phyloP scores from a whole-genome alignment of 306 rosid genomes.

The Quercus engelmannii region DNA sequence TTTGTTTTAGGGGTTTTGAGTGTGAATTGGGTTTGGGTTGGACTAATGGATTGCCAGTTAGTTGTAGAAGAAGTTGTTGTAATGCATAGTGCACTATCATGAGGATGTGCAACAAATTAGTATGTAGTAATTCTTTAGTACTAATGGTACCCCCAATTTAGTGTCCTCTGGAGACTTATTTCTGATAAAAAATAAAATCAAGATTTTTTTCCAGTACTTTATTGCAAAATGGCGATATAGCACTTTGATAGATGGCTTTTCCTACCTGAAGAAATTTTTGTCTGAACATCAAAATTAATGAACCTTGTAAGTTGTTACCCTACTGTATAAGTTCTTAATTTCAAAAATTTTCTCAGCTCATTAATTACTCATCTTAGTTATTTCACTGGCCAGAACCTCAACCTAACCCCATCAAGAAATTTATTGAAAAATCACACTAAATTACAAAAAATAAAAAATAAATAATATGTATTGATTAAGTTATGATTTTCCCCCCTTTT shows the following conservation, averaged over 20 bases:
- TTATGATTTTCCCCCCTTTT: neutral
- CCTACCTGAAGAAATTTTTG: neutral
- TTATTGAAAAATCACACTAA: neutral
- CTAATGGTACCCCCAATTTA: neutral
- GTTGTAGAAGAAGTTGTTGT: neutral
- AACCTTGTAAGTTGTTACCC: neutral
- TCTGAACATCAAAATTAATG: neutral
- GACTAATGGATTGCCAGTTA: neutral
- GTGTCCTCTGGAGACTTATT: neutral
- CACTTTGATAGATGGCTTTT: neutral
- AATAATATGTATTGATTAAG: neutral
- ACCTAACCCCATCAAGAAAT: neutral
- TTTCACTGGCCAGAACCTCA: constrained; percentile 1
- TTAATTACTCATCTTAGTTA: neutral
- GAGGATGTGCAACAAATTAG: neutral
- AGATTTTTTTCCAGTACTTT: neutral
- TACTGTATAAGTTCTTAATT: neutral
- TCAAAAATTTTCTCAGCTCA: neutral
- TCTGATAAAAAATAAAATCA: neutral
- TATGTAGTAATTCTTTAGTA: neutral
- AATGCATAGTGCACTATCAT: neutral
- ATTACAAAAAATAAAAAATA: neutral
- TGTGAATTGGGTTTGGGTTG: neutral
- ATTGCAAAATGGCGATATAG: neutral
- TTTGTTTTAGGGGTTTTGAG: neutral